Percentiles rank a stretch among this genome's conserved stretches.
phyloP scores from a whole-genome alignment of 257 asterid genomes.

The Jacaranda copaia region DNA sequence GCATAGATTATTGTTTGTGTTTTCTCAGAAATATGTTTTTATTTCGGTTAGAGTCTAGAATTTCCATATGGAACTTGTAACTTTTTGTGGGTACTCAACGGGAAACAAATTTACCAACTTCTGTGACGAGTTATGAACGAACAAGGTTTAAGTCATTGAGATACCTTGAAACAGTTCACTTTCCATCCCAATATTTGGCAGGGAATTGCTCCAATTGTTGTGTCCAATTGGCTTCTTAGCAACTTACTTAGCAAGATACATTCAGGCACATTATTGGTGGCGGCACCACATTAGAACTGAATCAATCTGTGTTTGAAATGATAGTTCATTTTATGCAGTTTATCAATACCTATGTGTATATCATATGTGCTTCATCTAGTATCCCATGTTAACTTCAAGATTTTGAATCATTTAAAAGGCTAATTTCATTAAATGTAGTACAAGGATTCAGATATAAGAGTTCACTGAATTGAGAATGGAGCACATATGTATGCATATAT shows the following conservation, averaged over 20 bases:
- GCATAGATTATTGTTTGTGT: slow-evolving; percentile 5
- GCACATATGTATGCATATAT: neutral
- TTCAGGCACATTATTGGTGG: neutral
- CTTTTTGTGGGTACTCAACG: neutral
- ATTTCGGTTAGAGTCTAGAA: slow-evolving; percentile 11
- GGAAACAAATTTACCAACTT: neutral
- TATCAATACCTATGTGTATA: neutral
- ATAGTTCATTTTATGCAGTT: slow-evolving; percentile 1
- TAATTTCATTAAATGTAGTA: slow-evolving; percentile 16
- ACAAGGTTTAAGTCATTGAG: slow-evolving; percentile 5
- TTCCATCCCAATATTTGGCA: neutral
- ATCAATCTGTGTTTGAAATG: neutral
- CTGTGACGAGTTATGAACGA: neutral
- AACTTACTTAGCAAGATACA: slow-evolving; percentile 3
- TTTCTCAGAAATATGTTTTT: slow-evolving; percentile 25
- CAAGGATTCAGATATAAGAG: neutral
- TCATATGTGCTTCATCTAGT: slow-evolving; percentile 6
- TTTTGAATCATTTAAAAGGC: neutral
- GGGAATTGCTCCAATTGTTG: neutral
- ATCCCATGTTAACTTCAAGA: slow-evolving; percentile 17
- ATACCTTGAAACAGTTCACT: slow-evolving; percentile 21
- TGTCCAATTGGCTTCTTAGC: neutral
- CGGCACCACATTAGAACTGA: neutral
- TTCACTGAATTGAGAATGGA: neutral
- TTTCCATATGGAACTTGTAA: neutral